Conservation (phyloP, 106 monocot species). For the Gastrodia elata region DNA sequence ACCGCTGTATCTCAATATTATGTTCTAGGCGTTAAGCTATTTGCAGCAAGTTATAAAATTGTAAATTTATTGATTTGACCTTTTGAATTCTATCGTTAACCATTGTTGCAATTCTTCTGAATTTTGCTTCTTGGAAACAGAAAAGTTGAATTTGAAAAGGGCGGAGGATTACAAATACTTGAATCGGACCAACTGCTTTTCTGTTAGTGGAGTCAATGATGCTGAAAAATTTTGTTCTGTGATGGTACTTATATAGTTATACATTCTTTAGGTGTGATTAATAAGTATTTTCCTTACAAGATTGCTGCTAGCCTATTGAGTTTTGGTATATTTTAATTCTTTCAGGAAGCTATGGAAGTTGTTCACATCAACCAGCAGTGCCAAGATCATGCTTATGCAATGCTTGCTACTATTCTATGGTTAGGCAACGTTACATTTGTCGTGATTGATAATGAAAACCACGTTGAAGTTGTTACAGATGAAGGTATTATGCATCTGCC, state of each 20-base stretch:
- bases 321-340: not conserved
- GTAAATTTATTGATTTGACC: too few species aligned
- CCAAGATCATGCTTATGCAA: conserved; percentile 70
- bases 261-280: not conserved
- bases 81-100: not conserved
- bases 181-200: conserved; percentile 72
- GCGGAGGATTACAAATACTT: conserved; percentile 71
- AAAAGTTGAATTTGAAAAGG: conserved; percentile 71
- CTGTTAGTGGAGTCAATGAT: conserved; percentile 76
- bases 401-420: conserved; percentile 89
- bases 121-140: conserved; percentile 27
- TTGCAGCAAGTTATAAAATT: too few species aligned
- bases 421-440: conserved; percentile 80
- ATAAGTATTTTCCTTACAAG: not conserved
- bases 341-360: conserved; percentile 84
- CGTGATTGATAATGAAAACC: conserved; percentile 86
- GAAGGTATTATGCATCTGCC: conserved; percentile 44
- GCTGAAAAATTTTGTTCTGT: conserved; percentile 72
- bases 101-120: conserved; percentile 7
- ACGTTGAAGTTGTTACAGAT: conserved; percentile 75
- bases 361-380: conserved; percentile 79
- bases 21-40: too few species aligned
- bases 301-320: not conserved
- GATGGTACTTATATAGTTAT: conserved; percentile 29
- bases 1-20: too few species aligned